Conservation (phyloP, 352 stramenopile genomes). For the Pilasporangium apinafurcum region DNA sequence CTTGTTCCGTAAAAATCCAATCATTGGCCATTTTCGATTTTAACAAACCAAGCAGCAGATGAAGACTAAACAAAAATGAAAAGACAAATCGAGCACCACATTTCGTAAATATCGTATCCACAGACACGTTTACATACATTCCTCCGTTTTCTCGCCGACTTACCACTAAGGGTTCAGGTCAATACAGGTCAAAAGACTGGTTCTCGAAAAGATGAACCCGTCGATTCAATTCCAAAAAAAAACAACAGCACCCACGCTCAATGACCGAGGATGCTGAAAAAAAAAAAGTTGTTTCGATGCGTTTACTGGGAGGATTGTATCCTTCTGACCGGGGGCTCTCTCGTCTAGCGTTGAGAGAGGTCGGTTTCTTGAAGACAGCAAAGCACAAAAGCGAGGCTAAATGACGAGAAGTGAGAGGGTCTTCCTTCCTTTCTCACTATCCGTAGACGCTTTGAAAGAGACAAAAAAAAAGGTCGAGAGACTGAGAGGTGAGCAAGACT, state of each 20-base stretch:
- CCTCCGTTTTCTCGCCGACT: constrained; percentile 1
- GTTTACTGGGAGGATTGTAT: no score
- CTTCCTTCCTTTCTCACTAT: no score
- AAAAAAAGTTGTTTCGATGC: no score
- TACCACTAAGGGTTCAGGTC: background rate
- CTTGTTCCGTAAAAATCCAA: constrained; percentile 74
- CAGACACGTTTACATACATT: background rate
- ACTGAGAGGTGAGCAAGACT: background rate
- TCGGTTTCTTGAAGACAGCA: background rate
- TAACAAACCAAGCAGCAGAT: background rate
- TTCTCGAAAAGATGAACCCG: no score
- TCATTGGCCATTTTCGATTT: constrained; percentile 35
- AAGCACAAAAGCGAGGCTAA: background rate
- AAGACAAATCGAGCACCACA: background rate
- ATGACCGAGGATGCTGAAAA: no score
- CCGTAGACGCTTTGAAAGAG: background rate
- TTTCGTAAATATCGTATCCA: background rate
- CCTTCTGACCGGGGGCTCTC: no score
- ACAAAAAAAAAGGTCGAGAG: constrained; percentile 5
- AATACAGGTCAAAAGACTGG: background rate
- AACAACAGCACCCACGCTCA: no score
- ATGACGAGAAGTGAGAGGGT: no score
- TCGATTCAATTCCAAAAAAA: no score
- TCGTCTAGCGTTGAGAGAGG: no score
- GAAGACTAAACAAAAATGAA: background rate